Conservation (phyloP, 768 basidiomycete genomes). For the Tulasnella sp. region DNA sequence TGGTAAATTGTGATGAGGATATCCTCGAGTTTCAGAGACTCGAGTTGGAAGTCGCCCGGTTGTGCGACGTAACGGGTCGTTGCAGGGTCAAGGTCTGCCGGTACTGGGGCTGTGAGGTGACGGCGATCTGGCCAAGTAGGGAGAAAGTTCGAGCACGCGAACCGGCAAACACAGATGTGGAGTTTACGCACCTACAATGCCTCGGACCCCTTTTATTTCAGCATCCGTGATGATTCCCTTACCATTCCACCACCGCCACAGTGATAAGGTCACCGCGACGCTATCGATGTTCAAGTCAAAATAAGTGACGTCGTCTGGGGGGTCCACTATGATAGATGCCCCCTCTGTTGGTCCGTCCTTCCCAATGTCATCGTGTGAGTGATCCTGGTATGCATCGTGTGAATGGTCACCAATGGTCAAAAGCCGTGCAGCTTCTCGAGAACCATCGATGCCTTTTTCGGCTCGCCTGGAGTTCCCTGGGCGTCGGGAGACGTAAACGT, state of each 20-base stretch:
- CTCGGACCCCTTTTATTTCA: conserved; percentile 85
- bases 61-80: conserved; percentile 59
- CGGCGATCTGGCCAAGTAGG: conserved; percentile 57
- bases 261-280: conserved; percentile 85
- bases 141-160: not conserved
- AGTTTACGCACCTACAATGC: conserved; percentile 62
- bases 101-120: conserved; percentile 78
- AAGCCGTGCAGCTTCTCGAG: conserved; percentile 39
- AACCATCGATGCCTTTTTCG: conserved; percentile 26
- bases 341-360: conserved; percentile 6
- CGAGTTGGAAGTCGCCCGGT: conserved; percentile 84
- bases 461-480: conserved; percentile 28
- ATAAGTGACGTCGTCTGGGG: conserved; percentile 61
- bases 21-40: conserved; percentile 82
- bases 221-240: conserved; percentile 88
- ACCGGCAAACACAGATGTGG: not conserved
- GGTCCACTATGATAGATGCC: conserved; percentile 20
- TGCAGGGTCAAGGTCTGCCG: conserved; percentile 55
- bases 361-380: conserved; percentile 16
- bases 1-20: conserved; percentile 90
- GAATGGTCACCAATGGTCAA: conserved; percentile 73
- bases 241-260: conserved; percentile 89
- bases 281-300: conserved; percentile 91
- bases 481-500: conserved; percentile 84
- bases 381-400: conserved; percentile 30